Evolutionary conservation across 2,329 filamentous ascomycete genomes (phyloP), one percentile per base, ranked within the genome.

Genomic region (Tolypocladium ophioglossoides): DNA sequence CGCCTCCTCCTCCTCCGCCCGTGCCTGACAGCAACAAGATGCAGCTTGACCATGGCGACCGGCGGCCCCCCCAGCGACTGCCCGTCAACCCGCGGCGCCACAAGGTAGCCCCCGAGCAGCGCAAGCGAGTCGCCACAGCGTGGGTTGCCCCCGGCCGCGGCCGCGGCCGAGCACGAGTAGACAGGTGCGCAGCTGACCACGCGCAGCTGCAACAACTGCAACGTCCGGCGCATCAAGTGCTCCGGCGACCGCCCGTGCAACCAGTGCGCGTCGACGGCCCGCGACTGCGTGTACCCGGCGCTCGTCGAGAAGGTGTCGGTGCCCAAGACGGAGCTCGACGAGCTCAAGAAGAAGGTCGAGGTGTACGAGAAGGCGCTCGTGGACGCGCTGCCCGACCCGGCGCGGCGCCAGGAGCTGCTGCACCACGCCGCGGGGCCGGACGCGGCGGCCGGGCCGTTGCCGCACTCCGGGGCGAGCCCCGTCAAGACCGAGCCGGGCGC

Each of bases 161-260:
- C n/a, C n/a, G n/a, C n/a, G n/a, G n/a, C n/a, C n/a, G n/a, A n/a
- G n/a, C n/a, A n/a, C n/a, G n/a, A n/a, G n/a, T n/a, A n/a, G n/a
- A n/a, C n/a, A n/a, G n/a, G n/a, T n/a, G n/a, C n/a, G n/a, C n/a
- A n/a, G n/a, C 18, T 47, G 27, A 34, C 44, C 37, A 22, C 18
- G 34, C 40, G 27, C 54, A 78, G 76, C 55, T 79, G 77, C 68
- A 79, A 79, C 60, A 72, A 67, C 62, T 79, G 77, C 66, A 79
- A 79, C 64, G 62, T 78, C 48, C 73, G 76, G 47, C 72, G 77
- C 55, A 74, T 78, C 62, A 78, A 76, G 59, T 79, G 77, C 64
- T 78, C 75, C 14, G 77, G 77, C 48, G 70, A 76, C 4, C 64
- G 61, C n/a, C 77, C 77, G 0, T 79, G 77, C 61, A 61, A 63